phyloP scores from a whole-genome alignment of 495 filamentous ascomycete species.

The Penicillium angulare region DNA sequence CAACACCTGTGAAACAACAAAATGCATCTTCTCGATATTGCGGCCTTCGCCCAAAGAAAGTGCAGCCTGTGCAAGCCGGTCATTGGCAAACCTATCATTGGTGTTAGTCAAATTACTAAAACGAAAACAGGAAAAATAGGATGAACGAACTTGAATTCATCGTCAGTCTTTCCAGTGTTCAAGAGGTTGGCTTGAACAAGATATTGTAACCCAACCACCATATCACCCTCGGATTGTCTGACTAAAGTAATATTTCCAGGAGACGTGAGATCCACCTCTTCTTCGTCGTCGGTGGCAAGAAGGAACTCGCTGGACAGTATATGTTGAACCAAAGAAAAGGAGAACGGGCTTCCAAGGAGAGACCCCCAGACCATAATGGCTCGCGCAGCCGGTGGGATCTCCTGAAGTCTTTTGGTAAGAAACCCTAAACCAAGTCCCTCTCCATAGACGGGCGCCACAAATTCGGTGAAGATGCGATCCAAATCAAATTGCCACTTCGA shows the following conservation, averaged over 20 bases:
- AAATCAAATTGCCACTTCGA: slow-evolving; percentile 80
- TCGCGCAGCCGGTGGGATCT: slow-evolving; percentile 67
- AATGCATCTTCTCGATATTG: slow-evolving; percentile 78
- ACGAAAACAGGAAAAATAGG: not conserved
- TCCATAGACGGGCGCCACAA: slow-evolving; percentile 71
- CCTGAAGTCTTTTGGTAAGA: slow-evolving; percentile 70
- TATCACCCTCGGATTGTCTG: slow-evolving; percentile 48
- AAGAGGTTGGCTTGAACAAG: slow-evolving; percentile 75
- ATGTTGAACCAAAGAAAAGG: slow-evolving; percentile 75
- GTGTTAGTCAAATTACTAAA: slow-evolving; percentile 4
- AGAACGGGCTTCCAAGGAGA: slow-evolving; percentile 74
- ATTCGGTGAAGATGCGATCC: slow-evolving; percentile 77
- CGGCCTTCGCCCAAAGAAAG: slow-evolving; percentile 63
- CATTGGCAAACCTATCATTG: slow-evolving; percentile 67
- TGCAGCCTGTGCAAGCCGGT: slow-evolving; percentile 77
- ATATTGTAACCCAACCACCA: slow-evolving; percentile 73
- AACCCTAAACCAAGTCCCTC: slow-evolving; percentile 78
- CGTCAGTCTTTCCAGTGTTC: slow-evolving; percentile 72
- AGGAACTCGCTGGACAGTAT: slow-evolving; percentile 68
- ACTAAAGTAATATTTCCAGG: slow-evolving; percentile 31
- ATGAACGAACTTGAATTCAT: slow-evolving; percentile 55
- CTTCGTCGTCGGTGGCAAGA: slow-evolving; percentile 42
- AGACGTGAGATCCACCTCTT: slow-evolving; percentile 32
- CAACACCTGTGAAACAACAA: slow-evolving; percentile 74
- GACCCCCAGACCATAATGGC: slow-evolving; percentile 87